Base-by-base conservation (phyloP, 208 protist species). In the Naegleria fowleri region DNA sequence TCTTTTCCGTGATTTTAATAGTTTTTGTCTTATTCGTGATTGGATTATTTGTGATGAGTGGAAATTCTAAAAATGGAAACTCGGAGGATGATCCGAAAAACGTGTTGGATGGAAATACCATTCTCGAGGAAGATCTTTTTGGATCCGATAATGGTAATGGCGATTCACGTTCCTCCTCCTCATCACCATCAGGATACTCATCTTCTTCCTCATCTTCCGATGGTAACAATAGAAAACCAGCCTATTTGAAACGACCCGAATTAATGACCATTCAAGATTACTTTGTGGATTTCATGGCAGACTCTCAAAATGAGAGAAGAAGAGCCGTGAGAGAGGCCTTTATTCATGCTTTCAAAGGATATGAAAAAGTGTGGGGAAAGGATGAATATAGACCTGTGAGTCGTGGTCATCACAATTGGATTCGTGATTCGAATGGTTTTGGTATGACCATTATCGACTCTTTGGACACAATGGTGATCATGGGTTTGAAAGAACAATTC, bases 391-490 rank as follows among this genome's bases (percentile, higher is more conserved):
- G 76, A 67, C 96, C 96, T 15, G 5, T 95, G 5, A 75, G 79
- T 25, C 93, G 92, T 33, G 33, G 25, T 39, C 41, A 36, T 38
- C 59, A 59, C 22, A 36, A 58, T 29, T 83, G 25, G 36, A 79
- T 90, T 90, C 2, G n/a, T 15, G 67, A 88, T 41, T 92, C 75
- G 38, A 33, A 19, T 38, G 86, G 92, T 40, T 39, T 95, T 3
- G 96, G 94, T 55, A 52, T 95, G 5, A 97, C 96, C 0, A 94
- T 98, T 29, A 55, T 97, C 15, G 96, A 98, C 91, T 90, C 94
- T 22, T 38, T 98, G 2, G 93, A 96, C 89, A 98, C 96, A 25
- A 91, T 98, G 11, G 92, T 90, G 25, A 88, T 98, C 13, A 95
- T 96, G 95, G 95, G 91, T 22, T 79, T 97, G 38, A 75, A 93